These are phyloP conservation scores for Blastomyces gilchristii DNA, from an alignment of 2,329 filamentous ascomycete species.

Conservation along the genomic window DNA sequence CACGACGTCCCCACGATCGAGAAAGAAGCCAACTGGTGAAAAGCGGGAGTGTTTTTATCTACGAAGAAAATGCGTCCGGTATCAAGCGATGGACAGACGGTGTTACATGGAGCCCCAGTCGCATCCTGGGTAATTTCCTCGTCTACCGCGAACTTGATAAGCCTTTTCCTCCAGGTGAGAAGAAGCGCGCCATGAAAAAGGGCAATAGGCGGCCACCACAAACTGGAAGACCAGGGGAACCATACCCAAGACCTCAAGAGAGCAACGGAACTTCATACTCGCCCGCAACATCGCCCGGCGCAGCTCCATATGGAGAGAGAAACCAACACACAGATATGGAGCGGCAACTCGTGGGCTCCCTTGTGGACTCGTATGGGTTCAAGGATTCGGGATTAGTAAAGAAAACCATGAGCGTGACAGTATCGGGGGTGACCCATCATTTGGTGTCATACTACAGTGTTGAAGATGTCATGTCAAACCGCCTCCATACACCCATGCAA, in stretches of 20 bases:
- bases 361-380: constrained; percentile 85
- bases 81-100: constrained; percentile 95
- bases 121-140: constrained; percentile 74
- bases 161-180: constrained; percentile 70
- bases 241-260: constrained; percentile 38
- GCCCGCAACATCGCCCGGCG: constrained; percentile 26
- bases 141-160: constrained; percentile 74
- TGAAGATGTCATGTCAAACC: constrained; percentile 60
- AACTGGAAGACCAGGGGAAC: constrained; percentile 42
- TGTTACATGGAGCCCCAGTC: constrained; percentile 79
- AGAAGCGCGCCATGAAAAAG: constrained; percentile 72
- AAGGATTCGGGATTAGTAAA: constrained; percentile 74
- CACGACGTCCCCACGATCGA: constrained; percentile 74
- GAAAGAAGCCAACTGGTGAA: constrained; percentile 67
- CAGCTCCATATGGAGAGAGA: constrained; percentile 26
- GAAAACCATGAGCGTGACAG: constrained; percentile 79
- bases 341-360: constrained; percentile 62
- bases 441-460: constrained; percentile 82
- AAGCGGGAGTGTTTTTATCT: constrained; percentile 82
- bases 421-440: constrained; percentile 67
- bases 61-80: constrained; percentile 79
- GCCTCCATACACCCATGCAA: constrained; percentile 49
- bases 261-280: constrained; percentile 32
- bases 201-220: constrained; percentile 40
- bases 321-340: constrained; percentile 38